Base-by-base conservation (phyloP, 768 basidiomycete species). In the Chlorophyllum brunneum region DNA sequence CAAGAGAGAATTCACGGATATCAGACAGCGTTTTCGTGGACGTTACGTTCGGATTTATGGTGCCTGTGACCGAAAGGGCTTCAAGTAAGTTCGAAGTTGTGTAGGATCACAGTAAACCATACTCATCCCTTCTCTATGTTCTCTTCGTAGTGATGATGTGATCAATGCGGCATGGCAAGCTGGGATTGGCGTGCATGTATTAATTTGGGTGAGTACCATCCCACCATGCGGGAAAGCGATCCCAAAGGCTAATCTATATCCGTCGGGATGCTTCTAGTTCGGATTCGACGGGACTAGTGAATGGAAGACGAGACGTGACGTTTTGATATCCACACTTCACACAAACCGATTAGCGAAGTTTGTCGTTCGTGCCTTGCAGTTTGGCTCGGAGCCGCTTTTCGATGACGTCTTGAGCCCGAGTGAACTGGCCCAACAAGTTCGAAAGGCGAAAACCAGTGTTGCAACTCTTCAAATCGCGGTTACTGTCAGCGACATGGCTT, bases 351-450 rank as follows among this genome's bases (percentile, higher is more conserved):
- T 77, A 55, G 83, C 82, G 13, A 79, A 80, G 56, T 86, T 80
- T 48, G 77, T 86, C 22, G 85, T 82, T 0, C 78, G 83, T 16
- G 81, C 69, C 1, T 65, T 87, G 3, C 85, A 88, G 55, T 87
- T 87, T 57, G 86, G 86, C 27, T 84, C 84, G 0, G 86, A 87
- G 58, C 85, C 85, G 1, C 68, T 87, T 18, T 88, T 65, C 54
- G 86, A 87, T 59, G 50, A 64, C 33, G 86, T 77, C 27, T 67
- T 88, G 39, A 60, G 70, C 5, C 73, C 78, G n/a, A 22, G 60
- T 5, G 65, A 70, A 26, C 75, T 88, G 18, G 77, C 81, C 1
- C 51, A 61, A 0, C 77, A 86, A 61, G 80, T 87, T 20, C 64
- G 53, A 10, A 61, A 63, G 0, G 76, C 78, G 24, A 82, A 83